These are phyloP conservation scores for Albugo laibachii DNA, from an alignment of 352 stramenopile genomes.

Conservation along the genomic window DNA sequence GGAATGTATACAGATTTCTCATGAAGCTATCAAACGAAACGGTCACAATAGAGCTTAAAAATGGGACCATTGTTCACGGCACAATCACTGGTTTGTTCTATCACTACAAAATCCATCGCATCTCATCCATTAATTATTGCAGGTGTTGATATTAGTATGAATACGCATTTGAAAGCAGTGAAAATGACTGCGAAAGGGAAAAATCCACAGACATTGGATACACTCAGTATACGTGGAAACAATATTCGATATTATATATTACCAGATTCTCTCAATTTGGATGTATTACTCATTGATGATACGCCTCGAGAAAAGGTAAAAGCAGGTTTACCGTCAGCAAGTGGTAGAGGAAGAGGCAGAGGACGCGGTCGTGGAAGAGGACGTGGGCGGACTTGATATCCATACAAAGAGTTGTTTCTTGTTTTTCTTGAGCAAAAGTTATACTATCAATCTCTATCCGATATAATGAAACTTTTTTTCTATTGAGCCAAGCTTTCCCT, in stretches of 20 bases:
- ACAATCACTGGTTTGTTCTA: slow-evolving; percentile 82
- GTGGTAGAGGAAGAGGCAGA: slow-evolving; percentile 50
- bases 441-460: too few relatives aligned
- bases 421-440: too few relatives aligned
- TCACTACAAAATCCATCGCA: background rate
- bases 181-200: slow-evolving; percentile 96
- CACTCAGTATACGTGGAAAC: slow-evolving; percentile 94
- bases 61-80: slow-evolving; percentile 97
- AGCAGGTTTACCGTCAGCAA: slow-evolving; percentile 27
- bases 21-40: slow-evolving; percentile 98
- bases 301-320: slow-evolving; percentile 90
- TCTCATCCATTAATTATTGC: slow-evolving; percentile 1
- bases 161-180: slow-evolving; percentile 97
- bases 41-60: slow-evolving; percentile 99
- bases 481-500: too few relatives aligned
- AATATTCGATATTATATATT: slow-evolving; percentile 95
- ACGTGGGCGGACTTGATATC: slow-evolving; percentile 18
- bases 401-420: background rate
- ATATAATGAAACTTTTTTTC: too few relatives aligned
- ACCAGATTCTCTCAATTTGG: slow-evolving; percentile 93
- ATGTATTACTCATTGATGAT: slow-evolving; percentile 97
- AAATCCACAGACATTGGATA: slow-evolving; percentile 94
- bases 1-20: slow-evolving; percentile 61
- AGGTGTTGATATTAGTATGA: slow-evolving; percentile 99
- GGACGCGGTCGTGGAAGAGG: slow-evolving; percentile 56